phyloP scores from a whole-genome alignment of 306 rosid species.

The Psophocarpus tetragonolobus region DNA sequence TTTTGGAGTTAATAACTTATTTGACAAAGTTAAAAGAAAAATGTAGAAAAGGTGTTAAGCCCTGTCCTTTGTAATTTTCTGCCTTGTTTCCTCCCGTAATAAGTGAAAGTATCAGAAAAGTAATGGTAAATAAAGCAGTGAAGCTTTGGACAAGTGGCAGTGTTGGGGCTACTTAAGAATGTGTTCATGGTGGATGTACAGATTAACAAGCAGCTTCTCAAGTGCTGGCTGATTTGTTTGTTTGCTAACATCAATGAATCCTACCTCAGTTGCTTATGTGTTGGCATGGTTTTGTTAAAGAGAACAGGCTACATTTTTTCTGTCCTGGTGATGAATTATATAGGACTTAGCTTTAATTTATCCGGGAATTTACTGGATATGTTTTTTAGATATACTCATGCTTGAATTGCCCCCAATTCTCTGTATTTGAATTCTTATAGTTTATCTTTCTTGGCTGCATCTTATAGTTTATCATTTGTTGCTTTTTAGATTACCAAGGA shows the following conservation, averaged over 20 bases:
- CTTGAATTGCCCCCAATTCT: constrained; percentile 28
- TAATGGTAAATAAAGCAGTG: constrained; percentile 34
- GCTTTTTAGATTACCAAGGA: constrained; percentile 8
- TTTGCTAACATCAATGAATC: constrained; percentile 38
- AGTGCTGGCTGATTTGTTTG: constrained; percentile 44
- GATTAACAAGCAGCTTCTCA: constrained; percentile 43
- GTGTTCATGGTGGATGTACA: constrained; percentile 38
- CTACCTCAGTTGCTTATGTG: constrained; percentile 14
- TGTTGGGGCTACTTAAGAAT: constrained; percentile 28
- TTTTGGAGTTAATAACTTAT: constrained; percentile 22
- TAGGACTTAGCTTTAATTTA: constrained; percentile 27
- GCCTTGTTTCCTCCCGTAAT: constrained; percentile 38
- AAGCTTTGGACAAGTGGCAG: constrained; percentile 33
- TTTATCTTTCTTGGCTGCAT: constrained; percentile 1
- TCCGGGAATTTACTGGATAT: constrained; percentile 22
- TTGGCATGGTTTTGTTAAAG: constrained; percentile 41
- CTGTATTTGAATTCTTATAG: constrained; percentile 24
- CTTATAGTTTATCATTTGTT: neutral
- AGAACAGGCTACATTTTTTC: constrained; percentile 57
- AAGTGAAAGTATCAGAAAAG: constrained; percentile 5
- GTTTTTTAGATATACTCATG: constrained; percentile 3
- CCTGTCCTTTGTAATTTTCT: constrained; percentile 29
- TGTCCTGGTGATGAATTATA: constrained; percentile 52
- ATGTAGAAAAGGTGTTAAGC: constrained; percentile 28
- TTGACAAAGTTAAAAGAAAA: constrained; percentile 20